phyloP scores from a whole-genome alignment of 805 yeast species.

The Yarrowia porcina region DNA sequence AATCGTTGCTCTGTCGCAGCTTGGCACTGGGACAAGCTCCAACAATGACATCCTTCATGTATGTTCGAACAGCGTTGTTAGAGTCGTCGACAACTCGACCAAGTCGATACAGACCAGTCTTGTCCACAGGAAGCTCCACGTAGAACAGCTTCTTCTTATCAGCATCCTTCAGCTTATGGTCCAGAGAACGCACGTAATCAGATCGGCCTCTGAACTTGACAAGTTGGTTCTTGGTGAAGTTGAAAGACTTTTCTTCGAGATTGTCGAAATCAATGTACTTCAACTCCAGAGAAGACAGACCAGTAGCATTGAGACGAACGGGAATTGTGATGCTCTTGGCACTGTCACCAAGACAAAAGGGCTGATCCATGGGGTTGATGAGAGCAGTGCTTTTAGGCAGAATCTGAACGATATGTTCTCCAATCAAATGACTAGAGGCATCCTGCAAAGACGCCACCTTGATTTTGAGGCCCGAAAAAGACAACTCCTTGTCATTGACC shows the following conservation, averaged over 20 bases:
- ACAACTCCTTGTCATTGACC: constrained; percentile 36
- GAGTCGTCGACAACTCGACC: constrained; percentile 60
- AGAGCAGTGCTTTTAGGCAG: constrained; percentile 87
- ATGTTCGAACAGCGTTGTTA: constrained; percentile 56
- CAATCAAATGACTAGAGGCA: constrained; percentile 63
- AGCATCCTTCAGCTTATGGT: constrained; percentile 1
- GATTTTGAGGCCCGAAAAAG: constrained; percentile 39
- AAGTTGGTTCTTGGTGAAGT: constrained; percentile 59
- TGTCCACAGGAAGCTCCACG: constrained; percentile 58
- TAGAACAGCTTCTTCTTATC: constrained; percentile 41
- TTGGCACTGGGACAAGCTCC: constrained; percentile 76
- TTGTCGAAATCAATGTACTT: constrained; percentile 56
- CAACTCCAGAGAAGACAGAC: constrained; percentile 58
- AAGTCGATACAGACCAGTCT: constrained; percentile 77
- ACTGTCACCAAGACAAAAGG: constrained; percentile 50
- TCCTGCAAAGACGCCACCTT: constrained; percentile 38
- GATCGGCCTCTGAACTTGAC: constrained; percentile 35
- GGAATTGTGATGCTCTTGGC: constrained; percentile 52
- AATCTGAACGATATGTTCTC: constrained; percentile 79
- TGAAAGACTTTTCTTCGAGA: constrained; percentile 46
- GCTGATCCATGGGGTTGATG: constrained; percentile 69
- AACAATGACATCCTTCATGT: constrained; percentile 59
- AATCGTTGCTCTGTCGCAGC: constrained; percentile 43
- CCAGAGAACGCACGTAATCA: constrained; percentile 27
- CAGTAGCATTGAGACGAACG: constrained; percentile 75